Evolutionary conservation across 768 basidiomycete species (phyloP).

Genomic region (Xerocomellus dryophilus): DNA sequence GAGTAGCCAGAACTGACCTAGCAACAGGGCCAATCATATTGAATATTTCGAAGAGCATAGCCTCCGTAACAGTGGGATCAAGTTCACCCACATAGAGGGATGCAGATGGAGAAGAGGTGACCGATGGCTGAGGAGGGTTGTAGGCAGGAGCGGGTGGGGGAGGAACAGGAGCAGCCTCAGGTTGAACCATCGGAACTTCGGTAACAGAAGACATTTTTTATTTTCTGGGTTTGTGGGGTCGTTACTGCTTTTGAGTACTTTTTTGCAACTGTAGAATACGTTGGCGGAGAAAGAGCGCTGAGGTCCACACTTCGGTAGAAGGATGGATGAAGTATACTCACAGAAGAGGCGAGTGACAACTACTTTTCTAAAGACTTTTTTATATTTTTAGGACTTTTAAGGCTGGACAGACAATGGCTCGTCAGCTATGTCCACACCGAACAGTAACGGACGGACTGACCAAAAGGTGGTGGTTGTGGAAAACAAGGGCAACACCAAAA

Average conservation of each 20-base stretch:
- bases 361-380: slow-evolving; percentile 69
- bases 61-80: slow-evolving; percentile 96
- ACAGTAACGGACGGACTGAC: slow-evolving; percentile 37
- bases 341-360: slow-evolving; percentile 76
- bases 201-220: slow-evolving; percentile 56
- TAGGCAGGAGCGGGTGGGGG: slow-evolving; percentile 50
- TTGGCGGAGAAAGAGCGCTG: slow-evolving; percentile 13
- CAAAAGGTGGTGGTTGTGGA: slow-evolving; percentile 67
- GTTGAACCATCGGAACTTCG: slow-evolving; percentile 52
- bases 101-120: slow-evolving; percentile 72
- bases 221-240: slow-evolving; percentile 62
- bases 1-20: slow-evolving; percentile 52
- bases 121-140: slow-evolving; percentile 47
- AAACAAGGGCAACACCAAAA: slow-evolving; percentile 34
- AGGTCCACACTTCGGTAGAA: slow-evolving; percentile 13
- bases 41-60: slow-evolving; percentile 99
- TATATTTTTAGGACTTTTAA: slow-evolving; percentile 60
- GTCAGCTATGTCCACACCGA: slow-evolving; percentile 15
- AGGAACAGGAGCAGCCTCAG: slow-evolving; percentile 45
- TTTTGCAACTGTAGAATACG: slow-evolving; percentile 50
- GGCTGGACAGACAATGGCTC: slow-evolving; percentile 34
- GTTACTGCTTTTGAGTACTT: slow-evolving; percentile 91
- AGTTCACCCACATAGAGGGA: slow-evolving; percentile 99
- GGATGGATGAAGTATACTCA: slow-evolving; percentile 34
- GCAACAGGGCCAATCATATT: slow-evolving; percentile 99